phyloP scores from a whole-genome alignment of 2,329 filamentous ascomycete genomes.

The Aspergillus oerlinghausenensis region DNA sequence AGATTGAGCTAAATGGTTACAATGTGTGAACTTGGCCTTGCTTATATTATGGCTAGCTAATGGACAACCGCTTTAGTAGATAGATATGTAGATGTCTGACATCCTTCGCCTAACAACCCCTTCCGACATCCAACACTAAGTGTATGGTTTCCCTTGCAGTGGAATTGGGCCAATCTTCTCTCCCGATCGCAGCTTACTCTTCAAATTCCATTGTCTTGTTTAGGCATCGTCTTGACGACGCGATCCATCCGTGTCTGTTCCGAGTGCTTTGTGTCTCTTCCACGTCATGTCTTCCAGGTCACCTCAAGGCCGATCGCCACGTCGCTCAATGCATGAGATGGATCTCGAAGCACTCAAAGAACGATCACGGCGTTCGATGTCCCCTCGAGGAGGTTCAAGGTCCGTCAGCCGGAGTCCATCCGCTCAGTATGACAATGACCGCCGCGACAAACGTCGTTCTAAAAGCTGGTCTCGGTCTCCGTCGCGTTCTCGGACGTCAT shows the following conservation, averaged over 20 bases:
- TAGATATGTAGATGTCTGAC: neutral
- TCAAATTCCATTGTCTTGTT: neutral
- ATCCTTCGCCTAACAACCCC: neutral
- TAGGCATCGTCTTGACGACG: neutral
- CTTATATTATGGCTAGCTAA: neutral
- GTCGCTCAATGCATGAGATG: conserved; percentile 16
- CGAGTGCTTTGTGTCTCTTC: neutral
- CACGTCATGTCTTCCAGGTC: conserved; percentile 23
- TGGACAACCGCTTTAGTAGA: neutral
- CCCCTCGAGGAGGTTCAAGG: conserved; percentile 29
- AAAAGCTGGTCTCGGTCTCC: conserved; percentile 26
- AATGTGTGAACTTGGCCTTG: neutral
- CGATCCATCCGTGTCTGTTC: too few species aligned
- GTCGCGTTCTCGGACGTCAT: conserved; percentile 25
- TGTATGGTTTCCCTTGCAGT: neutral
- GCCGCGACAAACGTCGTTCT: conserved; percentile 23
- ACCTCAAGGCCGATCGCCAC: conserved; percentile 25
- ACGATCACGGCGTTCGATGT: conserved; percentile 30
- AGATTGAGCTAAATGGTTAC: neutral
- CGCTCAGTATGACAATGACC: conserved; percentile 15
- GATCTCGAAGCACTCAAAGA: conserved; percentile 23
- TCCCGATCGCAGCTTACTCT: neutral
- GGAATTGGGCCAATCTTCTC: neutral
- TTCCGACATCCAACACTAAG: neutral
- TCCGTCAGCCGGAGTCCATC: conserved; percentile 27